These are phyloP conservation scores for Phaeomoniella chlamydospora DNA, from an alignment of 2,329 filamentous ascomycete species.

Conservation along the genomic window DNA sequence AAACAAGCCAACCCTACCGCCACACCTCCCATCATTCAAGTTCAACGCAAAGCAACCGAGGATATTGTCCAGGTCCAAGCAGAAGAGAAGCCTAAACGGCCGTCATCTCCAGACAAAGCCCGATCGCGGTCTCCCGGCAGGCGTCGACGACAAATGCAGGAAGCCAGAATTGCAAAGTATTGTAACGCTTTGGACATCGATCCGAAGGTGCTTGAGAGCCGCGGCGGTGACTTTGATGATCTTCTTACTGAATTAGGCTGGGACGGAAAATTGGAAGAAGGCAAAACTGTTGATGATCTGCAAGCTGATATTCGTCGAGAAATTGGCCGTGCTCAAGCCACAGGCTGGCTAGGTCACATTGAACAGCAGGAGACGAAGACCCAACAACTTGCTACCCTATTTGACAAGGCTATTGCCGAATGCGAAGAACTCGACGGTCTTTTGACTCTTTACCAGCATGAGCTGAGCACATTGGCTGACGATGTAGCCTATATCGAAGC, in stretches of 20 bases:
- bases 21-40: slow-evolving; percentile 19
- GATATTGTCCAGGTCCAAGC: slow-evolving; percentile 12
- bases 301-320: slow-evolving; percentile 75
- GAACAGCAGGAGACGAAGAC: slow-evolving; percentile 84
- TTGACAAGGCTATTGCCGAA: slow-evolving; percentile 83
- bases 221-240: slow-evolving; percentile 66
- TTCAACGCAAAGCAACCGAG: slow-evolving; percentile 19
- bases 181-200: slow-evolving; percentile 67
- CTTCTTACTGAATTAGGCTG: slow-evolving; percentile 80
- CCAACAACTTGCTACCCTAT: slow-evolving; percentile 67
- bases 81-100: slow-evolving; percentile 17
- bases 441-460: slow-evolving; percentile 85
- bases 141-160: slow-evolving; percentile 45
- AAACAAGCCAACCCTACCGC: slow-evolving; percentile 1
- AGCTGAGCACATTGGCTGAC: slow-evolving; percentile 87
- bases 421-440: slow-evolving; percentile 94
- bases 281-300: slow-evolving; percentile 63
- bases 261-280: slow-evolving; percentile 63
- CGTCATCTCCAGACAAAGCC: slow-evolving; percentile 19
- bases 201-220: slow-evolving; percentile 57
- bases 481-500: slow-evolving; percentile 97
- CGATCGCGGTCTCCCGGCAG: slow-evolving; percentile 27
- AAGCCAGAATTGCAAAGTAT: slow-evolving; percentile 66
- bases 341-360: slow-evolving; percentile 72
- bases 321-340: slow-evolving; percentile 78